Conservation (phyloP, 2,329 filamentous ascomycete genomes). For the Torrubiella hemipterigena region DNA sequence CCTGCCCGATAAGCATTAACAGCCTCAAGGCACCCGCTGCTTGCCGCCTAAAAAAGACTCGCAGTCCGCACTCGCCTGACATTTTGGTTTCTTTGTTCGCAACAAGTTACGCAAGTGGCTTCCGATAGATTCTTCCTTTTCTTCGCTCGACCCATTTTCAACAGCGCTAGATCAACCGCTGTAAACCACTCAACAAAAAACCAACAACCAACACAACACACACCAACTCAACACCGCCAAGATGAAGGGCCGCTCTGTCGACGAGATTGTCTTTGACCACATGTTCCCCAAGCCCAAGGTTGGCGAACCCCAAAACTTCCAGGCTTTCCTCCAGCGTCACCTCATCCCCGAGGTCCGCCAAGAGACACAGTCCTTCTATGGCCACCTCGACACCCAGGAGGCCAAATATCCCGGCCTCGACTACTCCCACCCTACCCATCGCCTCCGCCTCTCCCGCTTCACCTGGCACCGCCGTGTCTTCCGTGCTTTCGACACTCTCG, state of each 20-base stretch:
- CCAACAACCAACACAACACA: background rate
- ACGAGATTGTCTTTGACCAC: conserved; percentile 60
- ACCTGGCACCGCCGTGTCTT: conserved; percentile 67
- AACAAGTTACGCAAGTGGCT: too few species aligned
- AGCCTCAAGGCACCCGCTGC: too few species aligned
- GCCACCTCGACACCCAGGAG: conserved; percentile 66
- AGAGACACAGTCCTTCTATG: conserved; percentile 69
- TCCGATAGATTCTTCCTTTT: too few species aligned
- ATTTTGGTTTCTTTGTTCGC: too few species aligned
- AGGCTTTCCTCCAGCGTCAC: conserved; percentile 54
- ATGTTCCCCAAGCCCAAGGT: conserved; percentile 59
- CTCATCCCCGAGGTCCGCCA: conserved; percentile 68
- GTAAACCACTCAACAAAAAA: background rate
- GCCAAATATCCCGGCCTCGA: conserved; percentile 74
- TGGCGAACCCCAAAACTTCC: conserved; percentile 60
- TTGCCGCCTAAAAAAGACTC: too few species aligned
- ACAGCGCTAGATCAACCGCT: too few species aligned
- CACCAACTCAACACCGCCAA: conserved; percentile 12
- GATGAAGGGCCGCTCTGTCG: conserved; percentile 63
- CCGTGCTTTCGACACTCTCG: conserved; percentile 59
- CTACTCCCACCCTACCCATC: conserved; percentile 62
- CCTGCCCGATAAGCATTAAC: too few species aligned
- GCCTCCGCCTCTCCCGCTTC: conserved; percentile 66
- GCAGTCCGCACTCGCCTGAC: too few species aligned
- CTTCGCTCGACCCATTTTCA: too few species aligned